Percentiles rank a stretch among this genome's conserved stretches.
Evolutionary conservation across 2,329 filamentous ascomycete genomes (phyloP).

Genomic region (Colletotrichum brevisporum): DNA sequence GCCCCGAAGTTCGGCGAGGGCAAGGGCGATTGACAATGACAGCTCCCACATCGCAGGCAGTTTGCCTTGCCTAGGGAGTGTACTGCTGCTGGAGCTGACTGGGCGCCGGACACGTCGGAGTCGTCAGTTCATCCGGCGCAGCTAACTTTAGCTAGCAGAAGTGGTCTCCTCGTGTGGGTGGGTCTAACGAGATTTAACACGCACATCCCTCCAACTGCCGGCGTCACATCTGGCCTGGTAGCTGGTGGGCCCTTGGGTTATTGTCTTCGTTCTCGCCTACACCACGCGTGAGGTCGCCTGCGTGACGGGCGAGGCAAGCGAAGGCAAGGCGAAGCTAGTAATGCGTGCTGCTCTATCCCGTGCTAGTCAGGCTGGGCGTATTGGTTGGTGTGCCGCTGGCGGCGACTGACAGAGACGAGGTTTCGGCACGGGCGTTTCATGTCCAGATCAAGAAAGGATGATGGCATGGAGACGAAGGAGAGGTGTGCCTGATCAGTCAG

Average conservation of each 20-base stretch:
- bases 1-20: slow-evolving; percentile 6
- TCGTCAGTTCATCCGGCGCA: slow-evolving; percentile 40
- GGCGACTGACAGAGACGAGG: slow-evolving; percentile 33
- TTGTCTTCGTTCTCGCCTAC: slow-evolving; percentile 7
- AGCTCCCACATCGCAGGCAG: not conserved
- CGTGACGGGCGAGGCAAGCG: slow-evolving; percentile 1
- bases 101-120: slow-evolving; percentile 34
- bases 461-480: not conserved
- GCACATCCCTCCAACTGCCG: slow-evolving; percentile 40
- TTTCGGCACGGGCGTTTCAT: slow-evolving; percentile 38
- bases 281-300: not conserved
- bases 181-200: slow-evolving; percentile 40
- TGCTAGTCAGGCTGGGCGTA: slow-evolving; percentile 18
- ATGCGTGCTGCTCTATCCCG: slow-evolving; percentile 6
- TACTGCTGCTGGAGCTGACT: not conserved
- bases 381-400: not conserved
- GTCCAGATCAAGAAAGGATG: slow-evolving; percentile 27
- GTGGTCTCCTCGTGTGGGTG: slow-evolving; percentile 40
- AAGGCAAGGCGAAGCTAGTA: slow-evolving; percentile 22
- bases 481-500: not conserved
- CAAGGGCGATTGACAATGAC: slow-evolving; percentile 16
- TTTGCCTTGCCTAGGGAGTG: no score
- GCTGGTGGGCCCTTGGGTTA: slow-evolving; percentile 13
- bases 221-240: slow-evolving; percentile 1
- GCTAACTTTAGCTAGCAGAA: slow-evolving; percentile 38